These are phyloP conservation scores for Leersia perrieri DNA, from an alignment of 176 grass and related monocot species.

Conservation along the genomic window DNA sequence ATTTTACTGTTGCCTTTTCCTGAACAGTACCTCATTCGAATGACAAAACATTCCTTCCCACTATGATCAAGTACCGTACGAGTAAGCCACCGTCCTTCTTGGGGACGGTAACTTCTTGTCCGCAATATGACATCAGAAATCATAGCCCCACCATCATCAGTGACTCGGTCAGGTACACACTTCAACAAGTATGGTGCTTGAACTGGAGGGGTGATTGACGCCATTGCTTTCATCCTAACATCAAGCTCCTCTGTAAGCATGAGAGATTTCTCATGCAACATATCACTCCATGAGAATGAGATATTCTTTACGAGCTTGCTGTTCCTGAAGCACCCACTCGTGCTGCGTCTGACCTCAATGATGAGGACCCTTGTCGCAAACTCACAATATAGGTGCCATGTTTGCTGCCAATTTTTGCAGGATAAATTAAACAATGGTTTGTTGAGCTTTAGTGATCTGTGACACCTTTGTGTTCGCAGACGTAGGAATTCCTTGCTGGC, in stretches of 20 bases:
- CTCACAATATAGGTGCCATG: slow-evolving; percentile 81
- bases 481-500: slow-evolving; percentile 51
- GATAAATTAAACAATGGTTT: slow-evolving; percentile 39
- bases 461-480: slow-evolving; percentile 56
- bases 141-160: slow-evolving; percentile 90
- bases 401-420: slow-evolving; percentile 70
- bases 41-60: slow-evolving; percentile 83
- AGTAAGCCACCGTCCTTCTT: slow-evolving; percentile 90
- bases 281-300: slow-evolving; percentile 72
- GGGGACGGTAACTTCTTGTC: slow-evolving; percentile 67
- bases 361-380: slow-evolving; percentile 70
- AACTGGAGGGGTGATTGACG: slow-evolving; percentile 76
- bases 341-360: slow-evolving; percentile 52
- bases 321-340: slow-evolving; percentile 51
- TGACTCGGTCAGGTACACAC: slow-evolving; percentile 86
- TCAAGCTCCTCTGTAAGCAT: slow-evolving; percentile 41
- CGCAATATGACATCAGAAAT: slow-evolving; percentile 91
- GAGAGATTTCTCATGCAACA: slow-evolving; percentile 65
- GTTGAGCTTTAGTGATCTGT: slow-evolving; percentile 79
- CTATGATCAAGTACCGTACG: slow-evolving; percentile 83
- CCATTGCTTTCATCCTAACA: slow-evolving; percentile 48
- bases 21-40: slow-evolving; percentile 71
- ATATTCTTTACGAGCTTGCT: slow-evolving; percentile 63
- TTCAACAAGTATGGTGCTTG: slow-evolving; percentile 87
- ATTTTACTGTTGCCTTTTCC: background rate